Conservation (phyloP, 345 rosid species). For the Acer campestre region DNA sequence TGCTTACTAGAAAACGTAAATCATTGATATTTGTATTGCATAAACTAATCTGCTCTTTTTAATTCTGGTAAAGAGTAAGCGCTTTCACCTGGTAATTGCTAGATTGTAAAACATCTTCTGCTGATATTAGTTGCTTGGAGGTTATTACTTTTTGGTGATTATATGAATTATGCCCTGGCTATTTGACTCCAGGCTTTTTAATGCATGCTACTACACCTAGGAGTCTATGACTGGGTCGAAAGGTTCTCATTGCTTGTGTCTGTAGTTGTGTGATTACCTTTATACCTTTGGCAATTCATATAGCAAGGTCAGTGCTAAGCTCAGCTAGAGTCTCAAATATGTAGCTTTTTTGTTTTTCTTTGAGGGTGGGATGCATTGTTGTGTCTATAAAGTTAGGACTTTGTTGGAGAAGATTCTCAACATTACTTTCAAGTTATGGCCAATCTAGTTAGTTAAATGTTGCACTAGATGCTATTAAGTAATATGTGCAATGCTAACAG, state of each 20-base stretch:
- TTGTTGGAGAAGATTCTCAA: not conserved
- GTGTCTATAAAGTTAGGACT: not conserved
- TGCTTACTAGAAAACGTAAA: not conserved
- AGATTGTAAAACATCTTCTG: not conserved
- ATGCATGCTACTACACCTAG: no score
- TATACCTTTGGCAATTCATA: not conserved
- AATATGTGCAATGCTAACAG: no score
- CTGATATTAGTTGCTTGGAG: not conserved
- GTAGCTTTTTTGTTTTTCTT: not conserved
- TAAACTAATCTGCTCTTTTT: not conserved
- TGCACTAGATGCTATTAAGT: not conserved
- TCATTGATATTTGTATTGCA: not conserved
- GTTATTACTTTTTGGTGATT: not conserved
- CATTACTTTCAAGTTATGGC: not conserved
- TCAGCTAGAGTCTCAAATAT: slow-evolving; percentile 5
- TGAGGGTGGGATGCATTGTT: not conserved
- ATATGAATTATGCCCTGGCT: not conserved
- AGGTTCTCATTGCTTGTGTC: not conserved
- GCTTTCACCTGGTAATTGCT: not conserved
- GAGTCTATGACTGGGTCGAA: not conserved
- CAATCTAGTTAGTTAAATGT: not conserved
- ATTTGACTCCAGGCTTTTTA: not conserved
- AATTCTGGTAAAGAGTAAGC: not conserved
- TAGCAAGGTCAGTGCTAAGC: not conserved
- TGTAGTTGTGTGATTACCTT: not conserved